These are phyloP conservation scores for Nasturtium officinale DNA, from an alignment of 345 rosid species.

Conservation along the genomic window DNA sequence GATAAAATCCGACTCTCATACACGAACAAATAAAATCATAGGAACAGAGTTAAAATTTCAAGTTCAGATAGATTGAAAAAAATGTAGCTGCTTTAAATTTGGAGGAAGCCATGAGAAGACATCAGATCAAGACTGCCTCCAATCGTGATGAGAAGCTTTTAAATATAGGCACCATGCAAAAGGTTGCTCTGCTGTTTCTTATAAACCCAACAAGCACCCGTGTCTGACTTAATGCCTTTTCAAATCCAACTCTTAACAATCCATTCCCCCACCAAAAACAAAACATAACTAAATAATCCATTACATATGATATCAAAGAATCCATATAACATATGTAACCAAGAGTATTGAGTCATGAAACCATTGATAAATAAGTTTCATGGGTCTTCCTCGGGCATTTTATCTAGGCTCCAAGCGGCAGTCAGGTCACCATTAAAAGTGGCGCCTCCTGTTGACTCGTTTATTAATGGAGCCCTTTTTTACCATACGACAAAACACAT, in stretches of 20 bases:
- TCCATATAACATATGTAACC: background rate
- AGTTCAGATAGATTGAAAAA: too few species aligned
- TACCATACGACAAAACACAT: background rate
- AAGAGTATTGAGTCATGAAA: conserved; percentile 44
- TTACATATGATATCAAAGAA: too few species aligned
- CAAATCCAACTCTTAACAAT: background rate
- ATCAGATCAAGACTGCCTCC: conserved; percentile 41
- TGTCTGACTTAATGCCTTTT: conserved; percentile 44
- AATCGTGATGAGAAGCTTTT: conserved; percentile 43
- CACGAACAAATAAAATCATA: too few species aligned
- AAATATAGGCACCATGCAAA: conserved; percentile 43
- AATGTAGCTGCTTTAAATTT: conserved; percentile 40
- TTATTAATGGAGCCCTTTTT: conserved; percentile 27
- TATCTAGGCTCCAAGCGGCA: conserved; percentile 49
- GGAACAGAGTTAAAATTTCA: too few species aligned
- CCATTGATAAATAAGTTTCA: conserved; percentile 15
- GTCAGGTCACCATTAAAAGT: conserved; percentile 38
- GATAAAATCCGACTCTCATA: too few species aligned
- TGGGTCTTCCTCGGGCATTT: conserved; percentile 43
- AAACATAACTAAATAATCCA: background rate
- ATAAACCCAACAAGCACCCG: conserved; percentile 43
- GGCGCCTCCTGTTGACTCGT: conserved; percentile 48
- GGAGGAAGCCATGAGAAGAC: conserved; percentile 40
- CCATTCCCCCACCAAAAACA: background rate
- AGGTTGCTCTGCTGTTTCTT: conserved; percentile 44